Percentiles rank a stretch among this genome's conserved stretches.
These are phyloP conservation scores for Trametes elegans DNA, from an alignment of 768 basidiomycete genomes.

Conservation along the genomic window DNA sequence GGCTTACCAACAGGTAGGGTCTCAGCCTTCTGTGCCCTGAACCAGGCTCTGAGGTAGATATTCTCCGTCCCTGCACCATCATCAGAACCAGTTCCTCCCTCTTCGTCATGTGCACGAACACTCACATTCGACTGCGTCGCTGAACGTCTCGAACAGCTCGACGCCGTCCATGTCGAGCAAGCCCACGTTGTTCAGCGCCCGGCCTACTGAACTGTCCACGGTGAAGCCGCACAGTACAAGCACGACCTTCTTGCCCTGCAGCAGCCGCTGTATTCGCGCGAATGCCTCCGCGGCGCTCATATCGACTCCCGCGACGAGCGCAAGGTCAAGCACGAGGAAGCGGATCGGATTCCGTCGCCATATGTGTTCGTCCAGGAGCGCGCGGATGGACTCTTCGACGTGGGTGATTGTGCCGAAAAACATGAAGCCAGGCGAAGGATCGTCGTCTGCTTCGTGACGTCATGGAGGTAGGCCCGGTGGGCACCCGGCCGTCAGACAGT, in stretches of 20 bases:
- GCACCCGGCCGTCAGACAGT: constrained; percentile 87
- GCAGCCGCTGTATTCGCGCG: constrained; percentile 81
- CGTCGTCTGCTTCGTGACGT: constrained; percentile 88
- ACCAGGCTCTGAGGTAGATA: constrained; percentile 82
- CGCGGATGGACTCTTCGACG: constrained; percentile 85
- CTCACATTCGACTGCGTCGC: constrained; percentile 92
- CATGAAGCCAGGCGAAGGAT: constrained; percentile 80
- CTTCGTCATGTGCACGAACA: constrained; percentile 15
- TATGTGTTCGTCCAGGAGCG: constrained; percentile 63
- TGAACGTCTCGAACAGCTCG: constrained; percentile 78
- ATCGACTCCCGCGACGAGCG: constrained; percentile 86
- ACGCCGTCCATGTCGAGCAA: constrained; percentile 77
- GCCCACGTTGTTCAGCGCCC: constrained; percentile 74
- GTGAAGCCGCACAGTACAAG: constrained; percentile 87
- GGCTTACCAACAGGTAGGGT: constrained; percentile 42
- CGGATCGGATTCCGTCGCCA: constrained; percentile 79
- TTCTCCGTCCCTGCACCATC: constrained; percentile 84
- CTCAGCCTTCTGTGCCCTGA: constrained; percentile 62
- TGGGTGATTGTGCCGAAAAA: constrained; percentile 92
- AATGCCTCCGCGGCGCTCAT: constrained; percentile 96
- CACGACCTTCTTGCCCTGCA: constrained; percentile 72
- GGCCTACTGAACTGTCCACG: constrained; percentile 60
- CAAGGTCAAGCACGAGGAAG: constrained; percentile 87
- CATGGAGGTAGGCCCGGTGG: constrained; percentile 88
- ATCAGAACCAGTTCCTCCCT: neutral